These are phyloP conservation scores for Boletus semigastroideus DNA, from an alignment of 1,284 basidiomycete species.

Conservation along the genomic window DNA sequence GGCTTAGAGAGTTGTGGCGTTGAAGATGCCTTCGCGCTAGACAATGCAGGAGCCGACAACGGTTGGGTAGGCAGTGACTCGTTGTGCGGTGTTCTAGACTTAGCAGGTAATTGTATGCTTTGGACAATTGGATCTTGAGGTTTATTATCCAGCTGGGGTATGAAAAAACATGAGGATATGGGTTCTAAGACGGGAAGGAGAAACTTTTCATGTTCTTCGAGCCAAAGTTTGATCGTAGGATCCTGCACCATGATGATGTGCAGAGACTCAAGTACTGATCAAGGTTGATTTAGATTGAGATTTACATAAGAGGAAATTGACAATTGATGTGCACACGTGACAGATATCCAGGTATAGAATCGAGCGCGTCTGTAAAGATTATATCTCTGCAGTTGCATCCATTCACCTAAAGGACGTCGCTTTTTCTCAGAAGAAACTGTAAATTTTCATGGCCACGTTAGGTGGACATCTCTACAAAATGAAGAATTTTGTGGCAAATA, in stretches of 20 bases:
- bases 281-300: too few species aligned
- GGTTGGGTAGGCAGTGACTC: neutral
- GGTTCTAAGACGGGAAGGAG: constrained; percentile 33
- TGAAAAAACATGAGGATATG: constrained; percentile 49
- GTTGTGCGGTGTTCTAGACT: neutral
- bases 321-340: neutral
- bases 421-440: neutral
- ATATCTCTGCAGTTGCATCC: too few species aligned
- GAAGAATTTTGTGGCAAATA: constrained; percentile 26
- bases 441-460: constrained; percentile 3
- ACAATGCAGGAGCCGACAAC: neutral
- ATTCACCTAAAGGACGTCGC: neutral
- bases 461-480: constrained; percentile 28
- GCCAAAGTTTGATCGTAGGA: constrained; percentile 11
- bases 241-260: constrained; percentile 3
- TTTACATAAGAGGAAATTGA: neutral
- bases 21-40: neutral
- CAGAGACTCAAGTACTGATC: too few species aligned
- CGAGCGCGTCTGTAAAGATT: too few species aligned
- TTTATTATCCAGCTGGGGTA: constrained; percentile 58
- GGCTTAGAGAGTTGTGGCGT: neutral
- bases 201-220: constrained; percentile 19
- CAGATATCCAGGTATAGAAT: too few species aligned
- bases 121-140: constrained; percentile 79
- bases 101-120: constrained; percentile 36